Conservation (phyloP, 495 filamentous ascomycete genomes). For the Staphylotrichum tortipilum region DNA sequence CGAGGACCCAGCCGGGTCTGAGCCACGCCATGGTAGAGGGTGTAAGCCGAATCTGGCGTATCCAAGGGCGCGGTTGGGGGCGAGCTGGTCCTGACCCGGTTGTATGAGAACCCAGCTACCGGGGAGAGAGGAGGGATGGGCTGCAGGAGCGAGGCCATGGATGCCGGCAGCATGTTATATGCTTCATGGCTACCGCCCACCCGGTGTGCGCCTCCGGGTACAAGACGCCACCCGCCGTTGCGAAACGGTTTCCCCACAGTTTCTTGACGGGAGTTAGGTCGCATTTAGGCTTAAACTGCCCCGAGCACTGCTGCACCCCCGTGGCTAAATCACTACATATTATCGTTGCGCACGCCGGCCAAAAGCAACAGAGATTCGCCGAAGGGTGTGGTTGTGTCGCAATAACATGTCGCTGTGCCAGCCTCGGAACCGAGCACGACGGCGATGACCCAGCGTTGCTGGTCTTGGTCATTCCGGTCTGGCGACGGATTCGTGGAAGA, state of each 20-base stretch:
- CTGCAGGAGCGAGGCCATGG: neutral
- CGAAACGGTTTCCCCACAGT: constrained; percentile 8
- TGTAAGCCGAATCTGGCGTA: neutral
- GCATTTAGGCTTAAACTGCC: constrained; percentile 11
- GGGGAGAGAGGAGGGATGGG: neutral
- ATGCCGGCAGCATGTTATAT: constrained; percentile 3
- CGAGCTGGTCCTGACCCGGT: neutral
- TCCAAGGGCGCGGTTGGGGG: neutral
- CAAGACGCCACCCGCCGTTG: neutral
- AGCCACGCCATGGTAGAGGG: neutral
- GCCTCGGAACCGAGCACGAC: neutral
- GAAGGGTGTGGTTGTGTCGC: neutral
- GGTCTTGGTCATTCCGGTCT: neutral
- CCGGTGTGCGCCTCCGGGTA: neutral
- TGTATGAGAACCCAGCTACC: neutral
- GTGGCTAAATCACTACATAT: constrained; percentile 9
- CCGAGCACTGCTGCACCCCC: neutral
- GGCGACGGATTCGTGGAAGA: constrained; percentile 9
- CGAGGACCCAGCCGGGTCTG: neutral
- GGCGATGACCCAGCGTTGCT: neutral
- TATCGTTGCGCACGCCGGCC: constrained; percentile 1
- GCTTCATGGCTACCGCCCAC: neutral
- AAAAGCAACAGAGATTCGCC: neutral
- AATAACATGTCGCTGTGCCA: neutral
- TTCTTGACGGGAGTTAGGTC: constrained; percentile 1